Evolutionary conservation across 2,329 filamentous ascomycete genomes (phyloP).

Genomic region (Phaeosphaeria sp.): DNA sequence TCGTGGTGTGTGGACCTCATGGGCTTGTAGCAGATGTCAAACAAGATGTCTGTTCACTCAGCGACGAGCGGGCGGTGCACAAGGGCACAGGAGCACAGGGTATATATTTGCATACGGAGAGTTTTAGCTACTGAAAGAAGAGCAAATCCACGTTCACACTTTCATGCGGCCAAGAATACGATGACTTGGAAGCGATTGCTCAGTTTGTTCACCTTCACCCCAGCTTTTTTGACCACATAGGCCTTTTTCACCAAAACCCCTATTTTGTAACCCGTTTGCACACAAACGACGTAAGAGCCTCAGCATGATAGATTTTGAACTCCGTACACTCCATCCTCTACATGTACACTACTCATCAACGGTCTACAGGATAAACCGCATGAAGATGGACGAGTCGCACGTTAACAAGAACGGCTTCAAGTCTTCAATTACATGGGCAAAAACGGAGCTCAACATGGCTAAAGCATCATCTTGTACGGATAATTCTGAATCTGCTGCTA

Average conservation of each 20-base stretch:
- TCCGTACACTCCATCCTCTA: no score
- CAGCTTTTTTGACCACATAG: neutral
- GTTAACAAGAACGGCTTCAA: no score
- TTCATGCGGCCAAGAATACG: neutral
- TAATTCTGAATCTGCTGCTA: no score
- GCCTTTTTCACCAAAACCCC: neutral
- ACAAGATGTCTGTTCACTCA: constrained; percentile 61
- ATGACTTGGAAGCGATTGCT: neutral
- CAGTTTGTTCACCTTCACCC: neutral
- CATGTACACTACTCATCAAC: no score
- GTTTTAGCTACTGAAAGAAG: constrained; percentile 56
- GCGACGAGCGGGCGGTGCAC: constrained; percentile 70
- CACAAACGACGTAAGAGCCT: neutral
- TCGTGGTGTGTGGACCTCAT: constrained; percentile 67
- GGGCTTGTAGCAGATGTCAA: constrained; percentile 63
- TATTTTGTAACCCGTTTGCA: neutral
- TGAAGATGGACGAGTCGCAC: no score
- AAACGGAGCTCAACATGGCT: no score
- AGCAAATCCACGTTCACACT: neutral
- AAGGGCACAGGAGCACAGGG: constrained; percentile 72
- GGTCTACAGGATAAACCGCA: no score
- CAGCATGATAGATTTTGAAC: neutral
- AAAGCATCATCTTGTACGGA: no score
- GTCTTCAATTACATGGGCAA: no score
- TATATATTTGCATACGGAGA: constrained; percentile 66